A percentile compares a stretch with the other conserved stretches of the same genome.
Evolutionary conservation across 805 yeast species (phyloP).

Genomic region (Nakazawaea pomicola): DNA sequence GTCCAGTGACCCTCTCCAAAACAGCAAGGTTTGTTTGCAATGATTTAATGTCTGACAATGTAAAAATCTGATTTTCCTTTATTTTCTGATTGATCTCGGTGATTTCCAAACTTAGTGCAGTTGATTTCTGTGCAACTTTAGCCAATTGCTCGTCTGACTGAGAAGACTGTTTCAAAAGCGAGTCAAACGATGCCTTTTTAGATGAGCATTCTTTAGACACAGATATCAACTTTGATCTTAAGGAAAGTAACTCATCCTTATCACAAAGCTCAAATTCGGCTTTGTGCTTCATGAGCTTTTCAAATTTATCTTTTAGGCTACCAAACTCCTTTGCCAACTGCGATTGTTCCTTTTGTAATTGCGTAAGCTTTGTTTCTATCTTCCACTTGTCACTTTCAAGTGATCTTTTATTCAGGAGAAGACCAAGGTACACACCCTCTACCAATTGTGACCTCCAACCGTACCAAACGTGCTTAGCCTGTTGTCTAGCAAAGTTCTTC

Average conservation of each 20-base stretch:
- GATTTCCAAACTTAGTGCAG: constrained; percentile 1
- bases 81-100: constrained; percentile 7
- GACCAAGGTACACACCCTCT: constrained; percentile 35
- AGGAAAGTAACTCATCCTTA: constrained; percentile 13
- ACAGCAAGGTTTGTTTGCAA: constrained; percentile 14
- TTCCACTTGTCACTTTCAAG: constrained; percentile 18
- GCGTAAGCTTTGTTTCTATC: constrained; percentile 15
- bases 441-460: constrained; percentile 55
- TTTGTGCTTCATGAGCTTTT: constrained; percentile 14
- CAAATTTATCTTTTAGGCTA: constrained; percentile 11
- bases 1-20: constrained; percentile 7
- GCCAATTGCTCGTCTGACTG: constrained; percentile 11
- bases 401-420: constrained; percentile 18
- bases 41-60: constrained; percentile 11
- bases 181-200: constrained; percentile 7
- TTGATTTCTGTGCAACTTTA: background rate
- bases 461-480: constrained; percentile 55
- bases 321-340: constrained; percentile 13
- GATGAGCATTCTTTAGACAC: constrained; percentile 3
- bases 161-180: constrained; percentile 14
- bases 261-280: constrained; percentile 16
- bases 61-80: constrained; percentile 10
- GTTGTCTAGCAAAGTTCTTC: constrained; percentile 45
- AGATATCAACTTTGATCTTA: constrained; percentile 14
- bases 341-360: constrained; percentile 14